These are phyloP conservation scores for Pseudisothecium myosuroides DNA, from an alignment of 225 moss, liverwort and hornwort genomes.

Conservation along the genomic window DNA sequence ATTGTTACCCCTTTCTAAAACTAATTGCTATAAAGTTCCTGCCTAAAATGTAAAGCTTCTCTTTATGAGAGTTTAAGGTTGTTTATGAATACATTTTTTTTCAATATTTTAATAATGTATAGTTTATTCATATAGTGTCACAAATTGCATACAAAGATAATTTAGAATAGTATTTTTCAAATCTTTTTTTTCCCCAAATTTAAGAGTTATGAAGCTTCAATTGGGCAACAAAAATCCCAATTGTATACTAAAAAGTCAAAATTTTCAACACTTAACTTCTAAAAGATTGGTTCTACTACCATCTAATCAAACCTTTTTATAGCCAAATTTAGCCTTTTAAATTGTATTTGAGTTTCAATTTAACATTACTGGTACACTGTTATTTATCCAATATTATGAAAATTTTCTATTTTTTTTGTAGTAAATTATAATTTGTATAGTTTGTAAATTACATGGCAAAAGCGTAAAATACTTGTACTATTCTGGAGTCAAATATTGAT, in stretches of 20 bases:
- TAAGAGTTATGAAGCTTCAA: background rate
- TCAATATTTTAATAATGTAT: background rate
- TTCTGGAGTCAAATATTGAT: background rate
- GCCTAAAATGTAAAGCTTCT: background rate
- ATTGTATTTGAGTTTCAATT: background rate
- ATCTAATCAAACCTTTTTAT: background rate
- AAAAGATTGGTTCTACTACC: accelerated
- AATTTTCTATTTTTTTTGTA: background rate
- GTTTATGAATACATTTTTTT: background rate
- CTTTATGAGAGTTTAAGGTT: background rate
- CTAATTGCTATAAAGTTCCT: background rate
- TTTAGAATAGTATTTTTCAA: background rate
- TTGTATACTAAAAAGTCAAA: background rate
- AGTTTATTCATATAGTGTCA: background rate
- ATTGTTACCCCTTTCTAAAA: background rate
- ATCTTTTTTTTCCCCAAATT: background rate
- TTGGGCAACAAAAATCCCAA: background rate
- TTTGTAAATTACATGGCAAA: background rate
- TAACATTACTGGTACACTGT: background rate
- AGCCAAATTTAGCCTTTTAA: background rate
- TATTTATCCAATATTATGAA: background rate
- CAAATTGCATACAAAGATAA: no score
- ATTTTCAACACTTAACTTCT: background rate
- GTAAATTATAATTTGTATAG: background rate
- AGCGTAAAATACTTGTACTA: background rate